Base-by-base conservation (phyloP, 2,329 filamentous ascomycete species). In the Aspergillus nomiae region DNA sequence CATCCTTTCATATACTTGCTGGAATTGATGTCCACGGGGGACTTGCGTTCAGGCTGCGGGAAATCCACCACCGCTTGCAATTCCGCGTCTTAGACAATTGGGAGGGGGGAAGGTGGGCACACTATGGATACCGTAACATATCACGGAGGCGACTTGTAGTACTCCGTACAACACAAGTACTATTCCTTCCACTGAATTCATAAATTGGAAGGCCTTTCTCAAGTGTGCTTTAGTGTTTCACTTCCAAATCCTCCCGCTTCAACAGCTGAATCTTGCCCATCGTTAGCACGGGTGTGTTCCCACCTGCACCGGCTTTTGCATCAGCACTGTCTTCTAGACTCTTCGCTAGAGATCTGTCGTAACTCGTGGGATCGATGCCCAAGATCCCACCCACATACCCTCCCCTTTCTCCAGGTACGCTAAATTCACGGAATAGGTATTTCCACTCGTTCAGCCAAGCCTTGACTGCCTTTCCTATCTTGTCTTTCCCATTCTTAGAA, bases 401-500 rank as follows among this genome's bases (percentile, higher is more conserved):
- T 63, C 93, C 94, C 80, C 92, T 87, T 77, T 98, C 95, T n/a
- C 94, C 94, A 2, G 94, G 93, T 11, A 97, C 94, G 43, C 91
- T 95, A 78, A 99, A 99, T 79, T 99, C 95, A 60, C 94, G 90
- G 80, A 94, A 99, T 0, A 92, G 91, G 75, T 97, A 99, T 66
- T 92, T 88, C 93, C 94, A 97, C 76, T 98, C 94, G 74, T 94
- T 96, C 60, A 99, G 82, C 81, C 96, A 98, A 69, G 87, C 88
- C 60, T 95, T 90, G 65, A 98, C 89, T 1, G 94, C 93, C 80
- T 96, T 97, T 74, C 94, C 94, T 41, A 99, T 92, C 80, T 99
- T 99, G 79, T 99, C 95, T 78, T 98, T 98, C 72, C 95, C 94
- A 74, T 97, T 97, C 83, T 98, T 98, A 77, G 92, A 96, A 80